These are phyloP conservation scores for Cladophialophora carrionii DNA, from an alignment of 2,329 filamentous ascomycete genomes.

Conservation along the genomic window DNA sequence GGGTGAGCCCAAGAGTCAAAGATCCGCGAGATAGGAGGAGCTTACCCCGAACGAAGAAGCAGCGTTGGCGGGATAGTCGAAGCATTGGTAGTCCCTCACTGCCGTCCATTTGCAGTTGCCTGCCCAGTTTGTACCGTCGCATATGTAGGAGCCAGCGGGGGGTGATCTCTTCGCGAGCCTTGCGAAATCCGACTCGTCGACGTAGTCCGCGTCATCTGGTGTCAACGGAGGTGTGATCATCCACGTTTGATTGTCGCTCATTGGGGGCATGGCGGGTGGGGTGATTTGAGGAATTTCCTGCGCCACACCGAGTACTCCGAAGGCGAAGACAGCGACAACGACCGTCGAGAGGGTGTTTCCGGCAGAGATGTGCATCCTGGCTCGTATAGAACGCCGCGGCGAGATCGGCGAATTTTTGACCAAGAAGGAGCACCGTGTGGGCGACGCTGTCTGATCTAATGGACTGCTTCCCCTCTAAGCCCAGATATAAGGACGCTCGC, in stretches of 20 bases:
- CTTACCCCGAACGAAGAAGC: slow-evolving; percentile 31
- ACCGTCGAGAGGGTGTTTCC: neutral
- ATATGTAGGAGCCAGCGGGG: slow-evolving; percentile 24
- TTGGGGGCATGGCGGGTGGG: neutral
- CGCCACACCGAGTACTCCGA: neutral
- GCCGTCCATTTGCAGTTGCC: slow-evolving; percentile 18
- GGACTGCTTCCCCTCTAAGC: neutral
- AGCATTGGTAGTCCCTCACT: slow-evolving; percentile 14
- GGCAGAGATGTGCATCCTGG: slow-evolving; percentile 1
- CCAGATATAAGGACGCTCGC: neutral
- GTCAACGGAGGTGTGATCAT: slow-evolving; percentile 7
- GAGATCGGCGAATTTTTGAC: neutral
- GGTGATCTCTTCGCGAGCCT: slow-evolving; percentile 17
- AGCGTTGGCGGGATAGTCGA: slow-evolving; percentile 17
- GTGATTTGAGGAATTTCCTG: slow-evolving; percentile 9
- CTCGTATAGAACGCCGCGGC: neutral
- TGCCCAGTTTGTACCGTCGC: slow-evolving; percentile 19
- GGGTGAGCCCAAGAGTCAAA: neutral
- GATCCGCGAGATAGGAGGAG: neutral
- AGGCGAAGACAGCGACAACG: neutral
- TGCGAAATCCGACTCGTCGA: slow-evolving; percentile 3
- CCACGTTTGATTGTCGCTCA: neutral
- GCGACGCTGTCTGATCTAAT: neutral
- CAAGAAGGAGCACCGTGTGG: neutral
- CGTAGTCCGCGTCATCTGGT: slow-evolving; percentile 12